Base-by-base conservation (phyloP, 1,284 basidiomycete species). In the Cutaneotrichosporon cutaneum region DNA sequence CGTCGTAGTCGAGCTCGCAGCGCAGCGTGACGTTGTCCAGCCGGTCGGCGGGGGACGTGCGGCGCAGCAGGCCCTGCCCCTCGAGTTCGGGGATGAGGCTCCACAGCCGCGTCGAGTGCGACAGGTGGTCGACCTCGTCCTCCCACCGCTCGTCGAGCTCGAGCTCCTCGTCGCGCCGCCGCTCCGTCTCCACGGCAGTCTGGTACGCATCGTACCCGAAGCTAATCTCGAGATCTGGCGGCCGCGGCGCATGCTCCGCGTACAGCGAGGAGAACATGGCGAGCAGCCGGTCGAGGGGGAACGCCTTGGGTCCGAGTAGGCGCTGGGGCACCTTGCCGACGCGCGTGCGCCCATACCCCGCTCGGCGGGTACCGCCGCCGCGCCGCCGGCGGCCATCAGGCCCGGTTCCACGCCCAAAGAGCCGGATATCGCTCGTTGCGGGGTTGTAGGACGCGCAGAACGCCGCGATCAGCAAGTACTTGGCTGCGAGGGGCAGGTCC, bases 401-500 rank as follows among this genome's bases (percentile, higher is more conserved):
- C 33, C 85, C 71, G 0, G 87, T 86, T 14, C 88, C 75, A 33
- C 81, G 65, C 6, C 89, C 88, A 76, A 94, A 92, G 83, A 94
- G 88, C 32, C 88, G 82, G 66, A 91, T 60, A 75, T 96, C 94
- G 7, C 86, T 87, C 70, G 87, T 89, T 0, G 87, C 77, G 0
- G 93, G 92, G 74, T 96, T 96, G 61, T 89, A 90, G 51, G 89
- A 91, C 2, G 92, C 92, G 35, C 94, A 80, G 74, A 89, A 96
- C 0, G 89, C 85, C 0, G 92, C 90, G 9, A 95, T 77, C 13
- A 95, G 80, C 21, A 95, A 82, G 70, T 88, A 94, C 66, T 88
- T 88, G 14, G 86, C 86, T 77, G 88, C 82, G 0, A 83, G 77
- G 2, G 87, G 83, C 24, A 89, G 77, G n/a, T 74, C 71, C 26